phyloP scores from a whole-genome alignment of 2,329 filamentous ascomycete species.

The Aspergillus sojae region DNA sequence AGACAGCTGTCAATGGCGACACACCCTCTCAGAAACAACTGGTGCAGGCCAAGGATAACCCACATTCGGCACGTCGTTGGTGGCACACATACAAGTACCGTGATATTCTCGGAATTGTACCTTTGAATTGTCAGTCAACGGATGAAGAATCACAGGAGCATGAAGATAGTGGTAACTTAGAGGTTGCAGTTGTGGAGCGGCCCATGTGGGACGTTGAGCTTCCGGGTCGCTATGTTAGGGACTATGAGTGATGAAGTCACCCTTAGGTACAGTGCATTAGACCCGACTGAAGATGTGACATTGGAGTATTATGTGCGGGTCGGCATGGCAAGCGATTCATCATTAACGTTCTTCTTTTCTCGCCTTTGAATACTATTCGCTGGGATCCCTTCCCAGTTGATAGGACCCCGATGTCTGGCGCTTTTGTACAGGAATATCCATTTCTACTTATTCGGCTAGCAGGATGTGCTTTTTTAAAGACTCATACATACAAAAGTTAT shows the following conservation, averaged over 20 bases:
- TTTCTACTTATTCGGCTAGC: constrained; percentile 14
- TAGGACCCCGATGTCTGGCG: not conserved
- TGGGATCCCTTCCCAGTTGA: not conserved
- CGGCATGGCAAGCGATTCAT: not conserved
- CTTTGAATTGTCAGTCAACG: constrained; percentile 47
- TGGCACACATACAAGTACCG: constrained; percentile 94
- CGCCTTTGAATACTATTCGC: not conserved
- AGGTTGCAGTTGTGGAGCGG: constrained; percentile 86
- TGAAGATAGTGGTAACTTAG: constrained; percentile 42
- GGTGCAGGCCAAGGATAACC: constrained; percentile 26
- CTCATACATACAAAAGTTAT: constrained; percentile 17
- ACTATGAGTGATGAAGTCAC: constrained; percentile 46
- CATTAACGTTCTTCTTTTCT: not conserved
- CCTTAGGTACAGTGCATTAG: not conserved
- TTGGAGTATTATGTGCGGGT: not conserved
- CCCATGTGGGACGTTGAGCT: constrained; percentile 81
- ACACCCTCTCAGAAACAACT: constrained; percentile 28
- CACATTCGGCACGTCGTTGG: constrained; percentile 37
- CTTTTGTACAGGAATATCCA: constrained; percentile 6
- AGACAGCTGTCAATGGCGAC: constrained; percentile 24
- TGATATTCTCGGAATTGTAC: constrained; percentile 78
- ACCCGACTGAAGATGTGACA: not conserved
- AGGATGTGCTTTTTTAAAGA: constrained; percentile 17
- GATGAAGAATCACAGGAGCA: constrained; percentile 29
- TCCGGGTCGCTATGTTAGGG: constrained; percentile 69